These are phyloP conservation scores for Gossypium mustelinum DNA, from an alignment of 345 rosid species.

Conservation along the genomic window DNA sequence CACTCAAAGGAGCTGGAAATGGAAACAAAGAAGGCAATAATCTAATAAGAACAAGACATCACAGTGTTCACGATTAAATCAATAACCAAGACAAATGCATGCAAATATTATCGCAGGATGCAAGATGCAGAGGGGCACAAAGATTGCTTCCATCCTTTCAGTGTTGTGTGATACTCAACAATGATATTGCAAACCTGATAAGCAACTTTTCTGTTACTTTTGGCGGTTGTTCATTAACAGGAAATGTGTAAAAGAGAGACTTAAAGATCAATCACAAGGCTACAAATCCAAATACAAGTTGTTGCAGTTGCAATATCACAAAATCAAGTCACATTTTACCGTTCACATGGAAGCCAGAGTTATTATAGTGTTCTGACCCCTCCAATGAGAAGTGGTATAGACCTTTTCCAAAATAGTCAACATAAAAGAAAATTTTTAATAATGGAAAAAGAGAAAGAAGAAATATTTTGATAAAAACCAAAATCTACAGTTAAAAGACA, in stretches of 20 bases:
- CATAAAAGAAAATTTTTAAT: too few species aligned
- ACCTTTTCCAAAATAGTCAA: not conserved
- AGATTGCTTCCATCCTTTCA: not conserved
- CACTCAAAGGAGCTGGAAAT: constrained; percentile 86
- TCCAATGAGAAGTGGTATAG: not conserved
- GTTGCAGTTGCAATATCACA: not conserved
- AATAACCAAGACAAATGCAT: constrained; percentile 1
- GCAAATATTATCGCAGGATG: not conserved
- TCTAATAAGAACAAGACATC: constrained; percentile 7
- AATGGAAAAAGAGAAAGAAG: not conserved
- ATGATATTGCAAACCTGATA: not conserved
- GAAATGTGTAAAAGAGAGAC: not conserved
- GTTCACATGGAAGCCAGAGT: not conserved
- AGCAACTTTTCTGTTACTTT: not conserved
- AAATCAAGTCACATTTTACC: not conserved
- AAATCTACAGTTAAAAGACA: not conserved
- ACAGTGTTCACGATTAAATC: not conserved
- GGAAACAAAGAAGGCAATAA: constrained; percentile 13
- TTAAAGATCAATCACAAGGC: not conserved
- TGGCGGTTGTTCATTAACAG: not conserved
- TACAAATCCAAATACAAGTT: not conserved
- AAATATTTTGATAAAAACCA: not conserved
- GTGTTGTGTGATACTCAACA: not conserved
- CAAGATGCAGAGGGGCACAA: not conserved
- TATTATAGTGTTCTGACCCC: not conserved